phyloP scores from a whole-genome alignment of 345 rosid species.

The Eucalyptus viminalis region DNA sequence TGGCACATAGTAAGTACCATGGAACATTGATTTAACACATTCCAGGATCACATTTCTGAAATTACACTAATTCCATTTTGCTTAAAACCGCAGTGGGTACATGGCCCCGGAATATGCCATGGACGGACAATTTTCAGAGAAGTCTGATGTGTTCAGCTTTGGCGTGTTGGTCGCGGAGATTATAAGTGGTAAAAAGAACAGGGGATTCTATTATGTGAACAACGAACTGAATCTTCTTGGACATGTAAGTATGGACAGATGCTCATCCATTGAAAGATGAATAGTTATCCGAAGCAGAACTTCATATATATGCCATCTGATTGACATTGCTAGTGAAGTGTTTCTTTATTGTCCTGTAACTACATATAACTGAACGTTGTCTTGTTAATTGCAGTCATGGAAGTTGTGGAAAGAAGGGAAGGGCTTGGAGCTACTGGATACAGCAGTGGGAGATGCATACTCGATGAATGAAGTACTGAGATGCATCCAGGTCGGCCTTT shows the following conservation, averaged over 20 bases:
- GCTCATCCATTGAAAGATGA: background rate
- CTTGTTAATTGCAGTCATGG: slow-evolving; percentile 33
- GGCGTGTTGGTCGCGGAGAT: slow-evolving; percentile 70
- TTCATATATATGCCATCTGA: background rate
- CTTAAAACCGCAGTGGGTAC: slow-evolving; percentile 35
- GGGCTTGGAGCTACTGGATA: slow-evolving; percentile 34
- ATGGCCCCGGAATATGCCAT: slow-evolving; percentile 86
- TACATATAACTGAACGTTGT: background rate
- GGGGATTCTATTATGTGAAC: slow-evolving; percentile 50
- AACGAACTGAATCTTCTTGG: slow-evolving; percentile 66
- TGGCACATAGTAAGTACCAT: slow-evolving; percentile 64
- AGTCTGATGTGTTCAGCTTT: slow-evolving; percentile 67
- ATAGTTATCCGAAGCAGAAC: background rate
- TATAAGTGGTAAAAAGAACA: slow-evolving; percentile 49
- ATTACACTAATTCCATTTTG: background rate
- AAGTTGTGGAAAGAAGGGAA: slow-evolving; percentile 52
- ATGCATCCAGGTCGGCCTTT: slow-evolving; percentile 72
- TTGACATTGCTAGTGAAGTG: background rate
- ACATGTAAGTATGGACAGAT: slow-evolving; percentile 30
- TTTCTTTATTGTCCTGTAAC: background rate
- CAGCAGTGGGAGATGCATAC: slow-evolving; percentile 15
- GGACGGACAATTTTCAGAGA: slow-evolving; percentile 60
- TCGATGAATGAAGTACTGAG: slow-evolving; percentile 33
- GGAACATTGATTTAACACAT: background rate
- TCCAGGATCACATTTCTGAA: background rate